Conservation (phyloP, 139 green algal species). For the Chara braunii region DNA sequence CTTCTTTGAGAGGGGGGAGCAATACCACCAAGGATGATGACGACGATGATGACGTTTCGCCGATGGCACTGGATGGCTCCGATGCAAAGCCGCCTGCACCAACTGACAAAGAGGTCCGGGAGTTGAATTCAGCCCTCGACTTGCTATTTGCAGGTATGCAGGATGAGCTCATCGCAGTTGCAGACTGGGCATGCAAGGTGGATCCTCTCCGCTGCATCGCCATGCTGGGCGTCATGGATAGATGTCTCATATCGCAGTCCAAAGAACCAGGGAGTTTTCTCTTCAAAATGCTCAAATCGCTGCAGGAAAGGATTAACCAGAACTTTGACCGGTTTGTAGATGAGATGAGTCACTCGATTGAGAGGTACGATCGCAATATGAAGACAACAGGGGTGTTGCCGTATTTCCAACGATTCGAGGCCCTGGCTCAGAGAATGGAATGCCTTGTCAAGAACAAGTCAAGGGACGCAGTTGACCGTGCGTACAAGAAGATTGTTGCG, state of each 20-base stretch:
- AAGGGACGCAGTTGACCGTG: conserved; percentile 28
- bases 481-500: conserved; percentile 27
- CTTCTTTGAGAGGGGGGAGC: no score
- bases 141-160: no score
- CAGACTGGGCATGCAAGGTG: conserved; percentile 28
- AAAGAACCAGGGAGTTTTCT: no score
- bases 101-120: no score
- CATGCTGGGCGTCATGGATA: conserved; percentile 11
- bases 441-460: not conserved
- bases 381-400: conserved; percentile 22
- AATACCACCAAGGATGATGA: no score
- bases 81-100: no score
- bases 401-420: conserved; percentile 20
- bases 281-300: not conserved
- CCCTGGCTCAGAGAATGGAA: conserved; percentile 22
- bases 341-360: conserved; percentile 14
- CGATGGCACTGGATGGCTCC: no score
- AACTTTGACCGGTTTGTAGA: conserved; percentile 22
- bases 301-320: conserved; percentile 6
- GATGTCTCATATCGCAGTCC: not conserved
- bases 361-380: conserved; percentile 15
- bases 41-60: no score
- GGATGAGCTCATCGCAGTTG: conserved; percentile 21
- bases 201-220: conserved; percentile 17
- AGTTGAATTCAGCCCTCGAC: no score